These are phyloP conservation scores for Naganishia onofrii DNA, from an alignment of 768 basidiomycete species.

Conservation along the genomic window DNA sequence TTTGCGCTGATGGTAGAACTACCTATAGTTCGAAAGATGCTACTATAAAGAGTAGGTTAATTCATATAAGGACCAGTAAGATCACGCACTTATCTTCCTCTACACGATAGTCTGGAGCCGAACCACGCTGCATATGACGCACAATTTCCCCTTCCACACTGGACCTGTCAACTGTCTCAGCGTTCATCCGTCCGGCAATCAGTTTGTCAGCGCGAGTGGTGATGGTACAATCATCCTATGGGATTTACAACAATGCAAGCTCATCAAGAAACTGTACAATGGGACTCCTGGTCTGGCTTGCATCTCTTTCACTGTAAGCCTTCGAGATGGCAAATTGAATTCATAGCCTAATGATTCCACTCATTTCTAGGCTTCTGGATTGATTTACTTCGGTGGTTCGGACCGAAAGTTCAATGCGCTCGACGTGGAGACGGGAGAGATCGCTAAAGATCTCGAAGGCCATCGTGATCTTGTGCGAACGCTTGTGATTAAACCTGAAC, in stretches of 20 bases:
- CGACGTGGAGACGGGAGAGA: conserved; percentile 11
- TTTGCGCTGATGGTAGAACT: background rate
- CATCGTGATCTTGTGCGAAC: conserved; percentile 27
- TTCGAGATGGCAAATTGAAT: too few relatives aligned
- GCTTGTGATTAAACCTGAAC: conserved; percentile 8
- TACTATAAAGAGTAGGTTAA: conserved; percentile 27
- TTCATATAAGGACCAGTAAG: too few relatives aligned
- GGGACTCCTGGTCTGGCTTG: conserved; percentile 26
- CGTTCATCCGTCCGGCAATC: background rate
- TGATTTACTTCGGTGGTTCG: conserved; percentile 14
- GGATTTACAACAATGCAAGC: conserved; percentile 17
- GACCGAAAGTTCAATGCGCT: conserved; percentile 21
- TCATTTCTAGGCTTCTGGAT: background rate
- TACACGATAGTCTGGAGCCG: conserved; percentile 30
- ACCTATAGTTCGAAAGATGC: conserved; percentile 31
- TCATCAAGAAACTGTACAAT: conserved; percentile 5
- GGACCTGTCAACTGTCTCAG: conserved; percentile 32
- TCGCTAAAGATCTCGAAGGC: conserved; percentile 13
- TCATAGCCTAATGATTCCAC: too few relatives aligned
- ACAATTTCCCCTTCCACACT: conserved; percentile 2
- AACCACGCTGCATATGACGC: background rate
- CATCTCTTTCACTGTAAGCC: conserved; percentile 24
- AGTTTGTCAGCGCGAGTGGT: conserved; percentile 18
- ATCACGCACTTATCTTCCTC: too few relatives aligned
- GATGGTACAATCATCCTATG: conserved; percentile 25